Percentiles rank a stretch among this genome's conserved stretches.
These are phyloP conservation scores for Rhizophora apiculata DNA, from an alignment of 345 rosid genomes.

Conservation along the genomic window DNA sequence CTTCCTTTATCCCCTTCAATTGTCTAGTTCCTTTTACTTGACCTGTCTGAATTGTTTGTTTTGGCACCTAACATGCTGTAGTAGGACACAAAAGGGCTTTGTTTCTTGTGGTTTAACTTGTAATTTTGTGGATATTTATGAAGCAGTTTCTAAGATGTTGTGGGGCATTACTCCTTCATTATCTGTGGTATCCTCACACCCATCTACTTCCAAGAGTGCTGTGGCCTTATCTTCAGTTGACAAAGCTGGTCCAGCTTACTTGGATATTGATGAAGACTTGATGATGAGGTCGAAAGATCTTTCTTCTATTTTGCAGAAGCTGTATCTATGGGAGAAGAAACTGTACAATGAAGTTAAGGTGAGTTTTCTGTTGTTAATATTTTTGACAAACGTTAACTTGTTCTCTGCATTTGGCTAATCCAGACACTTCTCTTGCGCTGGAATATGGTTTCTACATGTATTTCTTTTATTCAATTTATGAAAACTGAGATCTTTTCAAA, in stretches of 20 bases:
- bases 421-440: not conserved
- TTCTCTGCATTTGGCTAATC: not conserved
- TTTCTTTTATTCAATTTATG: no score
- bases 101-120: constrained; percentile 13
- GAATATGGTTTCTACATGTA: no score
- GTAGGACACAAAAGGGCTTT: not conserved
- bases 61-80: constrained; percentile 1
- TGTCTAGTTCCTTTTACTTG: constrained; percentile 8
- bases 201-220: constrained; percentile 51
- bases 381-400: not conserved
- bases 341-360: constrained; percentile 91
- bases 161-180: constrained; percentile 54
- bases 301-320: constrained; percentile 82
- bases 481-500: no score
- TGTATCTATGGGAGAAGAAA: constrained; percentile 95
- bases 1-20: no score
- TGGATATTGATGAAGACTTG: constrained; percentile 68
- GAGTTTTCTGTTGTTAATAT: constrained; percentile 12
- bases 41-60: constrained; percentile 11
- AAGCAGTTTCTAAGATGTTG: constrained; percentile 60
- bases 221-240: constrained; percentile 41
- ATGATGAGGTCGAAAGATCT: constrained; percentile 65
- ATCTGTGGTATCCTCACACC: constrained; percentile 49
- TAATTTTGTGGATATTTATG: constrained; percentile 22
- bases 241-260: constrained; percentile 34